phyloP scores from a whole-genome alignment of 768 basidiomycete genomes.

The Psilocybe subaeruginosa region DNA sequence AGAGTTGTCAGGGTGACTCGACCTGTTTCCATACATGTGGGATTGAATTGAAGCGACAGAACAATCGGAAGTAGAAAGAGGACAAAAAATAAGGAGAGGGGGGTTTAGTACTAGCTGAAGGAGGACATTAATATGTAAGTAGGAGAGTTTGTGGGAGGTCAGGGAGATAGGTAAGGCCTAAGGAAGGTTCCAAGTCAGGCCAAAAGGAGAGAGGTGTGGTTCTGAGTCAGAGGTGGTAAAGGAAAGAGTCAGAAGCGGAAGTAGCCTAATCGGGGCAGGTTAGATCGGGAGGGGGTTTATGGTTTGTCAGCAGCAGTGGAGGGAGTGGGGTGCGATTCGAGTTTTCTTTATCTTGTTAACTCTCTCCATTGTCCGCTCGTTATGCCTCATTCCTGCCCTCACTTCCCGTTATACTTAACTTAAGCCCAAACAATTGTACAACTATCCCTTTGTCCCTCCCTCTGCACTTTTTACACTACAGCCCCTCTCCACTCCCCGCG shows the following conservation, averaged over 20 bases:
- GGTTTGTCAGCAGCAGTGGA: constrained; percentile 11
- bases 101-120: too few species aligned
- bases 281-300: constrained; percentile 8
- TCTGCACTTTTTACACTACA: constrained; percentile 23
- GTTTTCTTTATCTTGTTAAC: constrained; percentile 14
- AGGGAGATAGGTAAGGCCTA: too few species aligned
- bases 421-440: constrained; percentile 11
- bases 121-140: too few species aligned
- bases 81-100: background rate
- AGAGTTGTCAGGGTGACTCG: constrained; percentile 20
- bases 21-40: constrained; percentile 12
- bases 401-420: constrained; percentile 16
- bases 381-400: constrained; percentile 19
- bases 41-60: background rate
- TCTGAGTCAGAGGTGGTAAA: too few species aligned
- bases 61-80: background rate
- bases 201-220: too few species aligned
- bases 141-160: too few species aligned
- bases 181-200: too few species aligned
- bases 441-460: constrained; percentile 16
- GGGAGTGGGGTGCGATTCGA: constrained; percentile 8
- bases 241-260: constrained; percentile 8
- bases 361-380: constrained; percentile 46
- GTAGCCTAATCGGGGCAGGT: constrained; percentile 10
- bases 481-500: background rate